Evolutionary conservation across 768 basidiomycete genomes (phyloP), one percentile per base, ranked within the genome.

Genomic region (Coprinopsis sp.): DNA sequence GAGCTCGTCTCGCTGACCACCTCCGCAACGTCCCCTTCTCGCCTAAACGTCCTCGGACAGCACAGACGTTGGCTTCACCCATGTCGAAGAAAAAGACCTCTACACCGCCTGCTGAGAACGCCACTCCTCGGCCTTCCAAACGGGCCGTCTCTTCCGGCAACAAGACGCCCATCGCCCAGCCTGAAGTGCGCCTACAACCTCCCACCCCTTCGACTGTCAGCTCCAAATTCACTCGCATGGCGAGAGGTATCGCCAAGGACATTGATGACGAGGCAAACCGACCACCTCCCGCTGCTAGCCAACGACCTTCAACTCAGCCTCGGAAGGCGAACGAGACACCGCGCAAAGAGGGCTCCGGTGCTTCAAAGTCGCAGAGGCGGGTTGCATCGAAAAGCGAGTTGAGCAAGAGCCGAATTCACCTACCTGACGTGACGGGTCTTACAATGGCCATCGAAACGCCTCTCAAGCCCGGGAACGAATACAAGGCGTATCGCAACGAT

Each of bases 391-490:
- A 31, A 31, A n/a, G 30, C 30, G 30, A n/a, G 30, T 31, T 31
- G 30, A n/a, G 59, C 40, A 63, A 58, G 40, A 67, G 65, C 23
- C 72, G 71, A 27, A 59, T 89, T 16, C 76, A 82, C 40, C 66
- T 91, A 2, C 90, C 89, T 1, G 91, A 92, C 55, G 80, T 93
- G 3, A 93, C 91, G 6, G 91, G 90, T 0, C 62, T 92, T 8
- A 92, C 87, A 0, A 82, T 73, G 34, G 90, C 85, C 0, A 81
- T 91, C 12, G 78, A 79, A 42, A 85, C 85, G 3, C 90, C 91
- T 1, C 78, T 79, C 1, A 84, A 78, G 52, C 66, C 65, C 3
- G 72, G 71, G 13, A 52, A 72, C 12, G 72, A 76, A 24, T 82
- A 84, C 51, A 68, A 74, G 51, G 56, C 64, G 1, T 77, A 82